Evolutionary conservation across 331 rosid species (phyloP).

Genomic region (Erythrophleum ivorense): DNA sequence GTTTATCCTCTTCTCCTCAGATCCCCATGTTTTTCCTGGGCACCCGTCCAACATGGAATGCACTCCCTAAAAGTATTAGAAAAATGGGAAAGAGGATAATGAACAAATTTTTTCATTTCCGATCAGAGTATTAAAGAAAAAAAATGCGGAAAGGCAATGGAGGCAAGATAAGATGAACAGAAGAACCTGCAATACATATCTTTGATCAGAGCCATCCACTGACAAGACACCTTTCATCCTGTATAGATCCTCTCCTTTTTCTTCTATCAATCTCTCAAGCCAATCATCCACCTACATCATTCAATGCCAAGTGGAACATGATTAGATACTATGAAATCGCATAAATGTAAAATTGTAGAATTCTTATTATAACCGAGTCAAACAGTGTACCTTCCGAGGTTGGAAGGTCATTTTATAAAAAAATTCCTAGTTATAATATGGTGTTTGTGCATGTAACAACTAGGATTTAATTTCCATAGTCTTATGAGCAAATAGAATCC

Average conservation of each 20-base stretch:
- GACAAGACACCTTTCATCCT: constrained; percentile 90
- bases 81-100: constrained; percentile 5
- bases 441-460: background rate
- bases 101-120: background rate
- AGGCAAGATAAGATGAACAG: constrained; percentile 27
- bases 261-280: constrained; percentile 87
- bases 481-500: background rate
- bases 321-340: background rate
- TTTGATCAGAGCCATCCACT: constrained; percentile 71
- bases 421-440: background rate
- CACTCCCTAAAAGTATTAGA: constrained; percentile 67
- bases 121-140: background rate
- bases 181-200: constrained; percentile 82
- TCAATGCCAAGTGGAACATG: constrained; percentile 22
- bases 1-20: constrained; percentile 76
- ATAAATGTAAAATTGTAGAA: background rate
- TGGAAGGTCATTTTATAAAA: background rate
- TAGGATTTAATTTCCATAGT: background rate
- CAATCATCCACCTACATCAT: constrained; percentile 77
- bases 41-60: constrained; percentile 85
- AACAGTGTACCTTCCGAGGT: background rate
- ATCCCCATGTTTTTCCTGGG: constrained; percentile 78
- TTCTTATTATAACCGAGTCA: background rate
- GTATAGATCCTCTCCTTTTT: constrained; percentile 92
- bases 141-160: background rate